Evolutionary conservation across 1,284 basidiomycete species (phyloP), one percentile per base, ranked within the genome.

Genomic region (Moesziomyces antarcticus): DNA sequence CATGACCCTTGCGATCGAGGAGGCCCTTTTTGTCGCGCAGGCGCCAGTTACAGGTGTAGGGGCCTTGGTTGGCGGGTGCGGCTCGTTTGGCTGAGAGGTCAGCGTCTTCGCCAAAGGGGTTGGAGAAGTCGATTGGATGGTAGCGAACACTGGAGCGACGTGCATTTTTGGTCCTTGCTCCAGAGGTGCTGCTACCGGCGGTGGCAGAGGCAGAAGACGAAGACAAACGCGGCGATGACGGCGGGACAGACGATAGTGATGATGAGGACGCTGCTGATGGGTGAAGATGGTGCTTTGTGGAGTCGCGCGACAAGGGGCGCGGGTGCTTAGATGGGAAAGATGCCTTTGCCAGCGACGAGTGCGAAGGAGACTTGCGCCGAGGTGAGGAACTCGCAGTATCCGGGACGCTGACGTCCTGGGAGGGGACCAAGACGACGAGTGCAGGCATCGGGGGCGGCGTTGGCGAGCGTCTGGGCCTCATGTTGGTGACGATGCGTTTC

Each of bases 11-110:
- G 13, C 50, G 30, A 14, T 60, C 61, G 8, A 60, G 22, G 1
- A 70, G 25, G 20, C 50, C 53, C 37, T 60, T 64, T 50, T 64
- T 63, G 50, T 70, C 67, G 6, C 61, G 51, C 3, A 60, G 20
- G 0, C 67, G 61, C 67, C 66, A 68, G 45, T 37, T 51, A 24
- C 67, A 70, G 3, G 22, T 6, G 50, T 64, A 70, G 10, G 44
- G 20, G 5, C 21, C 46, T 18, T 51, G 57, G 13, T 40, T 50
- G 0, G 24, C 27, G 24, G 53, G 61, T 1, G 61, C 27, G 16
- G 33, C 13, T 0, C 61, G 61, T 14, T 55, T 56, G 27, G 40
- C 24, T 1, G 61, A 64, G 18, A 47, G 33, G 48, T 54, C 58
- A 1, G 27, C 37, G 14, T 64, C 57, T 2, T 59, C 33, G 25